Conservation (phyloP, 768 basidiomycete species). For the Trametes maxima region DNA sequence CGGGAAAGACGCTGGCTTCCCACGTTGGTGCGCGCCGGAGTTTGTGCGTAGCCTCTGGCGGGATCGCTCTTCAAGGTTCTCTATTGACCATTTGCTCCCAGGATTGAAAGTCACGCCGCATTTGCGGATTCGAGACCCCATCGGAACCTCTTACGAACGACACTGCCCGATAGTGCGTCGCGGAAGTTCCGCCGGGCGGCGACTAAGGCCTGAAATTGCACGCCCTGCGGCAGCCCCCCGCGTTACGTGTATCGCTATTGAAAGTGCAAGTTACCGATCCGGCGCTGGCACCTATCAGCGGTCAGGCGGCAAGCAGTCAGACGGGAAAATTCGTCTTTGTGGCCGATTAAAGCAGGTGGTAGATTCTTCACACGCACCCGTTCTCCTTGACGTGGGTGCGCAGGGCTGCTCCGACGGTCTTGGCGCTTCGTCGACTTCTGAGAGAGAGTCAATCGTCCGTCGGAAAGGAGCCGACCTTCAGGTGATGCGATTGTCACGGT, state of each 20-base stretch:
- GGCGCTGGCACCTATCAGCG: background rate
- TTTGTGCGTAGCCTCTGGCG: background rate
- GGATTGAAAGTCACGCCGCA: background rate
- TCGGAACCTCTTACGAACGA: too few species aligned
- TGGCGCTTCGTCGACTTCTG: conserved; percentile 8
- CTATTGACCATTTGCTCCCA: background rate
- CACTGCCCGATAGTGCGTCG: background rate
- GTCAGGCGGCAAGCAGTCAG: background rate
- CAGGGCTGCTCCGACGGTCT: background rate
- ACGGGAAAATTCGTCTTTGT: background rate
- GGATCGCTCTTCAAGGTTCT: background rate
- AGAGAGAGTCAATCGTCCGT: conserved; percentile 12
- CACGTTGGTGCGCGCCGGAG: conserved; percentile 8
- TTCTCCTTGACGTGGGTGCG: conserved; percentile 8
- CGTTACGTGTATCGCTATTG: conserved; percentile 5
- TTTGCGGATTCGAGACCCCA: too few species aligned
- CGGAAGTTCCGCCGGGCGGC: background rate
- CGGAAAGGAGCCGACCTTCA: conserved; percentile 11
- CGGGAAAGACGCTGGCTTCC: conserved; percentile 3
- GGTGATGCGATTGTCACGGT: conserved; percentile 2
- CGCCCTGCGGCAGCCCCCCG: background rate
- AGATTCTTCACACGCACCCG: conserved; percentile 7
- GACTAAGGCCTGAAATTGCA: background rate
- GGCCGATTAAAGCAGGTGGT: conserved; percentile 6
- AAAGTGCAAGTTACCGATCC: too few species aligned